phyloP scores from a whole-genome alignment of 129 eudicot genomes.

The Dittrichia graveolens region DNA sequence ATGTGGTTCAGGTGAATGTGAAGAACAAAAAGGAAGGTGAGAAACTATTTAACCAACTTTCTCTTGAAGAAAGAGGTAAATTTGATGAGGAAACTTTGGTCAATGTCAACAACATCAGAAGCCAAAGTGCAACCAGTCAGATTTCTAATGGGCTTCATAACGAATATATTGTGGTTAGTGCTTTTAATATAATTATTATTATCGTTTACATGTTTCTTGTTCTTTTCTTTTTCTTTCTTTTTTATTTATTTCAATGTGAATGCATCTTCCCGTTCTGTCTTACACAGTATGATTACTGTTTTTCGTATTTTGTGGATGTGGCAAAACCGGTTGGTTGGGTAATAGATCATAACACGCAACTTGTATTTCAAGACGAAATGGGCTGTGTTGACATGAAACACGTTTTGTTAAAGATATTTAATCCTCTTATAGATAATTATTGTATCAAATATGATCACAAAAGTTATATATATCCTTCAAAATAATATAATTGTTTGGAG shows the following conservation, averaged over 20 bases:
- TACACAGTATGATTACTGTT: no score
- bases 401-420: neutral
- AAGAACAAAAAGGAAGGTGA: neutral
- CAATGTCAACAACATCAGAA: slow-evolving; percentile 26
- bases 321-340: no score
- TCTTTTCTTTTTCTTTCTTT: neutral
- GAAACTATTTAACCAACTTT: slow-evolving; percentile 12
- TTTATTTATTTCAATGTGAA: neutral
- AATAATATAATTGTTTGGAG: no score
- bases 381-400: no score
- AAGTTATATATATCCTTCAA: no score
- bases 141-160: neutral
- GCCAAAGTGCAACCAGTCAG: slow-evolving; percentile 6
- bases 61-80: slow-evolving; percentile 28
- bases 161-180: slow-evolving; percentile 24
- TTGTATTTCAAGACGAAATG: no score
- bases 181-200: neutral
- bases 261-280: neutral
- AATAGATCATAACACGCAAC: no score
- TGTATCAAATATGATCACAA: no score
- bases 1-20: slow-evolving; percentile 17
- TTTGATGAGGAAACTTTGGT: slow-evolving; percentile 26
- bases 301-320: no score
- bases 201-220: neutral
- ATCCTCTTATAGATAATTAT: no score